Base-by-base conservation (phyloP, 306 rosid genomes). In the Quercus alba region DNA sequence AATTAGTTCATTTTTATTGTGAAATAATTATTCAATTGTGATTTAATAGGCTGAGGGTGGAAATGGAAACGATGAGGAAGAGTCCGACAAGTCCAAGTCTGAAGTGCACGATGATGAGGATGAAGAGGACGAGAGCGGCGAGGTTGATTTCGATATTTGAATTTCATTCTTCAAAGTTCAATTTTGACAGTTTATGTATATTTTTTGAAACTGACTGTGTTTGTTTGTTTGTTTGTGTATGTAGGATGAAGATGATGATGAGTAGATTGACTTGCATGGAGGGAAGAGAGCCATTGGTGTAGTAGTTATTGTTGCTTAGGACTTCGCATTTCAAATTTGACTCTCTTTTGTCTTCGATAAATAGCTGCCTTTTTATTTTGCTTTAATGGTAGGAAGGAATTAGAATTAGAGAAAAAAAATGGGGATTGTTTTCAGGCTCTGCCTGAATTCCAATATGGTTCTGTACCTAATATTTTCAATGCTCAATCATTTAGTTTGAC, bases 51-150 rank as follows among this genome's bases (percentile, higher is more conserved):
- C 87, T 49, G 94, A 83, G 56, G 97, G 93, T 0, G 88, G 80
- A 3, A 77, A 82, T 38, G 87, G 86, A n/a, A 90, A 77, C 0
- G 97, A 91, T 55, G 98, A 90, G 56, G 92, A 94, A 2, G 98
- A 90, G 44, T 94, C 98, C 1, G 98, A 94, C 76, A 94, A 91
- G 82, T 94, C 98, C 10, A 92, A 88, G 75, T 92, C 98, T 1
- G 97, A 94, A 75, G 94, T 94, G 74, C 76, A 94, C 23, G 97
- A 94, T 1, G 97, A 92, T 1, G 97, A 94, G 0, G 98, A 91
- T 1, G 97, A 89, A 0, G 98, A 90, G 21, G 97, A 89, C 54
- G 82, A 68, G 79, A 86, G 88, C 2, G 92, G 80, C 56, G 92
- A 86, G 83, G 92, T 89, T 21, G 7, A 7, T 0, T 21, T 23